Evolutionary conservation across 192 early-diverging fungal species (phyloP), one percentile per base, ranked within the genome.

Genomic region (Anaeromyces robustus): DNA sequence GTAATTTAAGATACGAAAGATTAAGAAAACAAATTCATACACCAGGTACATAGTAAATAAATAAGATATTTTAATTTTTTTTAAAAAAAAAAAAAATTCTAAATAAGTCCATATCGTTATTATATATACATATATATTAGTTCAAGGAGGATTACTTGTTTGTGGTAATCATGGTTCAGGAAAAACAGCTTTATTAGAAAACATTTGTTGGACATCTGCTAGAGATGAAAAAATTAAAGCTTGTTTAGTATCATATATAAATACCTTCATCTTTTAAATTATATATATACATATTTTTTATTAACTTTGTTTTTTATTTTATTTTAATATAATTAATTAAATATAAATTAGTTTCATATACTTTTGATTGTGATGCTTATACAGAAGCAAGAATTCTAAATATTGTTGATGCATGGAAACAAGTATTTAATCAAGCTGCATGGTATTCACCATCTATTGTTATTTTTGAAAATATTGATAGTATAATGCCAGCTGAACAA

Each of bases 401-500:
- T 19, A 82, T 95, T 78, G 90, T 89, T 81, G 88, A 92, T 11
- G 84, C 86, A 29, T 81, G 92, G 14, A 86, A 88, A 82, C 81
- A 88, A 77, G 88, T 88, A 83, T 90, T 93, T 82, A 85, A 90
- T 77, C 86, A 89, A 29, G 90, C 91, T n/a, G 87, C 88, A 22
- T 94, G 89, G 88, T 91, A 90, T 77, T 83, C 88, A 9, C 94
- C 94, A n/a, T 89, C 89, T 59, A 84, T 95, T 22, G 78, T 95
- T 16, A 85, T 95, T 29, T 88, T 94, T 77, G 94, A 95, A 79
- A 90, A 95, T 80, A 81, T 95, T 37, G 94, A 95, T 83, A 84
- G 88, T 18, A 81, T 95, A 31, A 87, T 92, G 29, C 92, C 92
- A 16, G 91, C 92, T 0, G 92, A 92, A 81, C 88, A 93, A 28